These are phyloP conservation scores for Pseudoperonospora humuli DNA, from an alignment of 352 stramenopile species.

Conservation along the genomic window DNA sequence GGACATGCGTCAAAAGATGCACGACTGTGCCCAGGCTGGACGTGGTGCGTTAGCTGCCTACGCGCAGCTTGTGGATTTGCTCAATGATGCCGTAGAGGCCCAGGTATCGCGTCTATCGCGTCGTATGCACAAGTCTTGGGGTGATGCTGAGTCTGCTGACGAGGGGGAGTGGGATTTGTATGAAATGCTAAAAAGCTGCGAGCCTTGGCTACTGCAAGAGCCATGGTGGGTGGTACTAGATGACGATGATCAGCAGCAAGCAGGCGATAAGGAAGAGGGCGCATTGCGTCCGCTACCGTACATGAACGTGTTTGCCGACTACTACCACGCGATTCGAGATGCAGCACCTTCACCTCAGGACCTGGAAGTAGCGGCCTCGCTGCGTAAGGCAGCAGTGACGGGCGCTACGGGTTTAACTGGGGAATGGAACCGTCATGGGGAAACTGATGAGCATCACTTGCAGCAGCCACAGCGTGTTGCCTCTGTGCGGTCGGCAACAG, in stretches of 20 bases:
- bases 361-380: slow-evolving; percentile 32
- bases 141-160: slow-evolving; percentile 27
- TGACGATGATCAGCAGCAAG: slow-evolving; percentile 30
- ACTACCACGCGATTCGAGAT: slow-evolving; percentile 35
- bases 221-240: slow-evolving; percentile 47
- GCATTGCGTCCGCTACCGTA: slow-evolving; percentile 35
- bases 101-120: slow-evolving; percentile 34
- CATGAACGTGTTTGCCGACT: slow-evolving; percentile 39
- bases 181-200: slow-evolving; percentile 49
- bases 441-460: slow-evolving; percentile 35
- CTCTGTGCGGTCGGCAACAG: slow-evolving; percentile 21
- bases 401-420: slow-evolving; percentile 34
- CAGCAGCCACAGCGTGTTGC: slow-evolving; percentile 27
- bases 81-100: slow-evolving; percentile 40
- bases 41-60: slow-evolving; percentile 35
- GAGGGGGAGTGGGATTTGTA: slow-evolving; percentile 49
- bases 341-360: slow-evolving; percentile 35
- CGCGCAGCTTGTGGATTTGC: slow-evolving; percentile 33
- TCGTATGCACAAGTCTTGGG: slow-evolving; percentile 34
- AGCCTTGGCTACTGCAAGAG: slow-evolving; percentile 45
- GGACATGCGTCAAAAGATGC: slow-evolving; percentile 38
- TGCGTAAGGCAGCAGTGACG: slow-evolving; percentile 34
- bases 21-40: slow-evolving; percentile 36
- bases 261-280: slow-evolving; percentile 28
- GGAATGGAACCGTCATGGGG: slow-evolving; percentile 37